Evolutionary conservation across 345 rosid species (phyloP).

Genomic region (Psidium guajava): DNA sequence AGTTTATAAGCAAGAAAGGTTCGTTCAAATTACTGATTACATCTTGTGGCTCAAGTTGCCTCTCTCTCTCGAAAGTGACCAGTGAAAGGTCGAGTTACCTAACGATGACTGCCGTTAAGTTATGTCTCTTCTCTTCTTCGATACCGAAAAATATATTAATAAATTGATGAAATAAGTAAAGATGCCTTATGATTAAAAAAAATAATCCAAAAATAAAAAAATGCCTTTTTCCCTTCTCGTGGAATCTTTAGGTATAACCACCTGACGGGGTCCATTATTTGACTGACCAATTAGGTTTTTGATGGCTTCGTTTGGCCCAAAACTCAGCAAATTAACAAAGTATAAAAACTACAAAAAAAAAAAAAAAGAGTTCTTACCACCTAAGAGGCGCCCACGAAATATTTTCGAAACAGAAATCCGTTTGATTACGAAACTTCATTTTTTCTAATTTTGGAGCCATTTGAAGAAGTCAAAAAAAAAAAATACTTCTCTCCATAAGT

Average conservation of each 20-base stretch:
- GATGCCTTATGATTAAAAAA: not conserved
- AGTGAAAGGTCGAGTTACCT: not conserved
- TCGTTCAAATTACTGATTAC: not conserved
- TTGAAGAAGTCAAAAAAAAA: too few species aligned
- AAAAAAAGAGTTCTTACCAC: too few species aligned
- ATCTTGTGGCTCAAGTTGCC: not conserved
- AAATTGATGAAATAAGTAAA: not conserved
- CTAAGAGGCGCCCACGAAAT: too few species aligned
- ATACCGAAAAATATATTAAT: not conserved
- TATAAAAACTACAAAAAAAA: too few species aligned
- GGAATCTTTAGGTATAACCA: not conserved
- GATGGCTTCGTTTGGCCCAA: not conserved
- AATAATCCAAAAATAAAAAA: not conserved
- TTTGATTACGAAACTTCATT: too few species aligned
- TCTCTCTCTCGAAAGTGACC: not conserved
- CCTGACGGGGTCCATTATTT: not conserved
- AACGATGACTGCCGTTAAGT: not conserved
- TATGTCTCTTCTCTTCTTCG: not conserved
- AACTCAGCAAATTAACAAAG: not conserved
- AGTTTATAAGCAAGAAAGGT: not conserved
- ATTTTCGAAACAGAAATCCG: too few species aligned
- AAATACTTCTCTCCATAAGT: too few species aligned
- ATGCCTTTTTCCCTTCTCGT: not conserved
- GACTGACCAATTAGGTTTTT: not conserved
- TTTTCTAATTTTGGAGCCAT: too few species aligned